Evolutionary conservation across 176 grass and related monocot genomes (phyloP).

Genomic region (Triticum aestivum): DNA sequence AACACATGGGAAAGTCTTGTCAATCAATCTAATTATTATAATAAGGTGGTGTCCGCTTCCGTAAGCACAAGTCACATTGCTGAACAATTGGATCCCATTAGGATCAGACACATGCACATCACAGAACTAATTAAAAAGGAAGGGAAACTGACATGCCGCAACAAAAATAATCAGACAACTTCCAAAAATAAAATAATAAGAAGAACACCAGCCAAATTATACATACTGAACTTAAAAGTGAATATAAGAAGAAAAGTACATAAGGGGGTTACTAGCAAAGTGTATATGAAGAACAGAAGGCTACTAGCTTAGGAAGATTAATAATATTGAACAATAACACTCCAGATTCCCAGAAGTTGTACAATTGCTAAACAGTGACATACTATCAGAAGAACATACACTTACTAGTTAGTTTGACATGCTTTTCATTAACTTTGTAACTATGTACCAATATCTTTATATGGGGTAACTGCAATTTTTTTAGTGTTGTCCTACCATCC

Average conservation of each 20-base stretch:
- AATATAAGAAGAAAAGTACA: not conserved
- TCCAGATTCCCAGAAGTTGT: not conserved
- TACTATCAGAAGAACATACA: not conserved
- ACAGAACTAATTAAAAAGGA: not conserved
- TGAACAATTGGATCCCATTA: not conserved
- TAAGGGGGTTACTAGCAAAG: not conserved
- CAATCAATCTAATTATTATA: not conserved
- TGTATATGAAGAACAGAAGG: not conserved
- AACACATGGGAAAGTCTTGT: not conserved
- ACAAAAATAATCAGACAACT: not conserved
- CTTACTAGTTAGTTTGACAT: not conserved
- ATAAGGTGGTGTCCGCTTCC: not conserved
- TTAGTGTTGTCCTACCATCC: not conserved
- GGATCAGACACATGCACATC: not conserved
- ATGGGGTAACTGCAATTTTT: not conserved
- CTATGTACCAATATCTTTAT: not conserved
- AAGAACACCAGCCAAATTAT: not conserved
- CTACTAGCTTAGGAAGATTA: not conserved
- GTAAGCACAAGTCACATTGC: not conserved
- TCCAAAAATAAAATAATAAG: not conserved
- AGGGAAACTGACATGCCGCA: not conserved
- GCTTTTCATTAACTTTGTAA: not conserved
- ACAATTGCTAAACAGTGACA: conserved; percentile 8
- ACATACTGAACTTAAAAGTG: not conserved
- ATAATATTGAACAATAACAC: not conserved